Evolutionary conservation across 2,329 filamentous ascomycete species (phyloP).

Genomic region (Fusarium proliferatum): DNA sequence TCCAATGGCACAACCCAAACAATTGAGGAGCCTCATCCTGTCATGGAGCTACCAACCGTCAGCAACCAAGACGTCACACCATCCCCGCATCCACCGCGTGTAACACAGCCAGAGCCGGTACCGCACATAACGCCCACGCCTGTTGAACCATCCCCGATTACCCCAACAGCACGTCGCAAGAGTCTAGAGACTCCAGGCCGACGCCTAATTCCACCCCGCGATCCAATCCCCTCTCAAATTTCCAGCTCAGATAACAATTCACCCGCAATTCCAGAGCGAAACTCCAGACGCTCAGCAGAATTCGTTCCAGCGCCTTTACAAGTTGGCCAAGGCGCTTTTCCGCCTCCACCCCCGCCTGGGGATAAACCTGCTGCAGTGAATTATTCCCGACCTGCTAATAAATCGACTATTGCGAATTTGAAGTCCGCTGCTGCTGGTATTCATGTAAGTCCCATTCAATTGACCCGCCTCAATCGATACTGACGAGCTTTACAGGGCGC

Average conservation of each 20-base stretch:
- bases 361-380: constrained; percentile 6
- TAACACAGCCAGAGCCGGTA: not conserved
- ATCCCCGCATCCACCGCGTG: constrained; percentile 3
- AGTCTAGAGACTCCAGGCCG: constrained; percentile 41
- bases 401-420: constrained; percentile 39
- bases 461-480: fast-evolving
- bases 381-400: constrained; percentile 28
- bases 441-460: constrained; percentile 8
- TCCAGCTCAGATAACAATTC: constrained; percentile 3
- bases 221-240: constrained; percentile 14
- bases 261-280: constrained; percentile 36
- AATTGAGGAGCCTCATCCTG: constrained; percentile 31
- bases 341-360: not conserved
- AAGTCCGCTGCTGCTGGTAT: constrained; percentile 40
- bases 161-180: constrained; percentile 29
- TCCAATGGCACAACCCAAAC: constrained; percentile 39
- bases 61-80: constrained; percentile 25
- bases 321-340: constrained; percentile 6
- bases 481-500: constrained; percentile 30
- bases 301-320: constrained; percentile 11
- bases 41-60: constrained; percentile 32
- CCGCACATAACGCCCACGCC: constrained; percentile 14
- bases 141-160: constrained; percentile 1
- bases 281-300: constrained; percentile 1
- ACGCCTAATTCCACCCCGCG: constrained; percentile 37